Conservation (phyloP, 164 flowering plant species). For the Magnolia sinica region DNA sequence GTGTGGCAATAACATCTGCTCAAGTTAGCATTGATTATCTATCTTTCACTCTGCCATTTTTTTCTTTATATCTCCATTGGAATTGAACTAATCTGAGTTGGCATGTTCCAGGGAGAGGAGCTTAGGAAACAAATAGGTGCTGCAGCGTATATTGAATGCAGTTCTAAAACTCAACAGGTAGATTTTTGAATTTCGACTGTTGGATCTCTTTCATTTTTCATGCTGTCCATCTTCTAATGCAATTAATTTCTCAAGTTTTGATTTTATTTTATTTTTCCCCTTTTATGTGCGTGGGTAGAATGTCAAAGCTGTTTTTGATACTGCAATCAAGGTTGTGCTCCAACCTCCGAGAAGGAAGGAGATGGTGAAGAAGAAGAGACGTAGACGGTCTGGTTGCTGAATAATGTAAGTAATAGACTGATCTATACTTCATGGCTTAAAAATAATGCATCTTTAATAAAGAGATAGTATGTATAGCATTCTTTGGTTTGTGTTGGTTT, state of each 20-base stretch:
- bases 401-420: conserved; percentile 52
- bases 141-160: conserved; percentile 95
- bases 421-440: neutral
- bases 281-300: conserved; percentile 41
- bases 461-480: neutral
- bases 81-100: neutral
- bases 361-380: conserved; percentile 56
- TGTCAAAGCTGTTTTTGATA: conserved; percentile 97
- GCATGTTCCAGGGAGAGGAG: conserved; percentile 70
- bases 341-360: conserved; percentile 98
- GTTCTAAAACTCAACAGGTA: conserved; percentile 99
- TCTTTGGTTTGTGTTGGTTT: neutral
- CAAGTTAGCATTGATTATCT: conserved; percentile 42
- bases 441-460: neutral
- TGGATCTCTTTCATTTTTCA: neutral
- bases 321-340: conserved; percentile 95
- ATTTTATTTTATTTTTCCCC: neutral
- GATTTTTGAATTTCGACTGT: neutral
- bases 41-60: neutral
- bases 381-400: conserved; percentile 62
- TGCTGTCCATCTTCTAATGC: neutral
- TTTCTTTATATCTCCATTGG: neutral
- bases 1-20: conserved; percentile 65
- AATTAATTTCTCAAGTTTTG: neutral
- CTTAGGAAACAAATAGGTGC: conserved; percentile 97